Conservation (phyloP, 1,284 basidiomycete genomes). For the Boletellus deceptivus region DNA sequence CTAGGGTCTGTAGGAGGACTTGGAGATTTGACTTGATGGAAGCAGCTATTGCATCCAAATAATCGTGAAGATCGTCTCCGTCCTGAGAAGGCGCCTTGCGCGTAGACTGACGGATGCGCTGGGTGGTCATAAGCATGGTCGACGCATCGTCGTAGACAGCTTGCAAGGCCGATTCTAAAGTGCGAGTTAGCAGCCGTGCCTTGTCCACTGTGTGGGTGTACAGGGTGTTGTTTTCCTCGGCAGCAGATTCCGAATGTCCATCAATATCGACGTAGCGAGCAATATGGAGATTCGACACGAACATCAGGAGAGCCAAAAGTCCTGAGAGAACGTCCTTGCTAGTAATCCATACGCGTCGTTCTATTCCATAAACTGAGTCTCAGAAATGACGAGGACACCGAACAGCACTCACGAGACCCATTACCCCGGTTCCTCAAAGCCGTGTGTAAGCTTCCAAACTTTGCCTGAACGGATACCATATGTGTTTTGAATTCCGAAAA, state of each 20-base stretch:
- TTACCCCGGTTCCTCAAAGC: conserved; percentile 38
- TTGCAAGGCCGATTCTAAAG: conserved; percentile 65
- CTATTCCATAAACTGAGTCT: conserved; percentile 18
- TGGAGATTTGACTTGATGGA: conserved; percentile 54
- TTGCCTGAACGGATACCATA: conserved; percentile 48
- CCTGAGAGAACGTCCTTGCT: conserved; percentile 53
- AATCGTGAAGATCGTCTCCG: conserved; percentile 41
- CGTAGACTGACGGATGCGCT: conserved; percentile 46
- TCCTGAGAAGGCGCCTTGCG: conserved; percentile 34
- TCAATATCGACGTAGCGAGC: conserved; percentile 78
- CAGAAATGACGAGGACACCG: neutral
- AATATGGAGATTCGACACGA: conserved; percentile 67
- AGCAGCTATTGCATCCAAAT: conserved; percentile 46
- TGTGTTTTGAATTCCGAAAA: conserved; percentile 51
- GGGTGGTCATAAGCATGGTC: conserved; percentile 53
- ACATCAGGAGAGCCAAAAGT: conserved; percentile 53
- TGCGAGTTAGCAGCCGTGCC: conserved; percentile 64
- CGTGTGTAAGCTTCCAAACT: conserved; percentile 41
- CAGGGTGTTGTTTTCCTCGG: conserved; percentile 40
- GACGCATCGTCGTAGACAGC: conserved; percentile 69
- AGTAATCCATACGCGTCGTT: conserved; percentile 28
- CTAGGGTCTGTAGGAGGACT: conserved; percentile 57
- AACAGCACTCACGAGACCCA: conserved; percentile 41
- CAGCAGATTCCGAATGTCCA: conserved; percentile 49
- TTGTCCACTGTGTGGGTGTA: conserved; percentile 65